Conservation (phyloP, 305 asterid genomes). For the Ajuga reptans region DNA sequence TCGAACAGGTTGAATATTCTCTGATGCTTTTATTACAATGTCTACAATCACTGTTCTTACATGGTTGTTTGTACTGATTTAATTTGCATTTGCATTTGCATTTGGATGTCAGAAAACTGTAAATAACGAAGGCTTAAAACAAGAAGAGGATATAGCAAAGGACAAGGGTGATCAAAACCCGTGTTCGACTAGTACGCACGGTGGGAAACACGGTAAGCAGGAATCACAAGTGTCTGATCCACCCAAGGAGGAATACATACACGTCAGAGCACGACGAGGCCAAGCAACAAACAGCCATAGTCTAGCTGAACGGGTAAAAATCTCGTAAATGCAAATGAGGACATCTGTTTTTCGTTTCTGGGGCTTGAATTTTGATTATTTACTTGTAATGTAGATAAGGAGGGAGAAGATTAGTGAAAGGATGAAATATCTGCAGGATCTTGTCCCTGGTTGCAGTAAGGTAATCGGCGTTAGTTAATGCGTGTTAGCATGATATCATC, state of each 20-base stretch:
- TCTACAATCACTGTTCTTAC: neutral
- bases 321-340: neutral
- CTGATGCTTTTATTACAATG: neutral
- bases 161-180: constrained; percentile 33
- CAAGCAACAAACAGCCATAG: constrained; percentile 91
- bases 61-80: constrained; percentile 27
- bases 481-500: neutral
- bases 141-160: constrained; percentile 34
- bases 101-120: constrained; percentile 34
- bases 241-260: constrained; percentile 62
- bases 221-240: constrained; percentile 52
- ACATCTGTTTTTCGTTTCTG: neutral
- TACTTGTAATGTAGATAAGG: constrained; percentile 41
- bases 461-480: constrained; percentile 25
- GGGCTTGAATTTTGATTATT: constrained; percentile 14
- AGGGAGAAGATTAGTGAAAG: constrained; percentile 89
- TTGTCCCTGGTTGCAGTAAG: constrained; percentile 89
- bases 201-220: constrained; percentile 42
- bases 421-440: constrained; percentile 89
- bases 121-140: constrained; percentile 29
- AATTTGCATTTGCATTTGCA: constrained; percentile 7
- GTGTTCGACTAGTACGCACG: constrained; percentile 33
- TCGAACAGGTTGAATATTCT: constrained; percentile 35
- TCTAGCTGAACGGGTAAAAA: constrained; percentile 74
- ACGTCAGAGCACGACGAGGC: constrained; percentile 69